Base-by-base conservation (phyloP, 345 rosid species). In the Gossypium sturtianum region DNA sequence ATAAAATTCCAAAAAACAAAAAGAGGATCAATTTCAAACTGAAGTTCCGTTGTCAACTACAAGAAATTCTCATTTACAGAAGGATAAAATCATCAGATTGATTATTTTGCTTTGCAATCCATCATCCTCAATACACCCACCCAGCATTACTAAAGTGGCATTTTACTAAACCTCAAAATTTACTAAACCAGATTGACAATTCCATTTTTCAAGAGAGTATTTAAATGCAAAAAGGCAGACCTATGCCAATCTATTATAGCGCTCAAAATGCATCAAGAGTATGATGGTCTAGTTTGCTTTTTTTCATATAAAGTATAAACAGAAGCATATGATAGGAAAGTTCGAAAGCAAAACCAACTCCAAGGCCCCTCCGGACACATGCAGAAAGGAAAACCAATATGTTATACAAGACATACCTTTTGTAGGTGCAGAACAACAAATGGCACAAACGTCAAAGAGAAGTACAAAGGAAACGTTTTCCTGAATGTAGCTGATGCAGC, bases 361-460 rank as follows among this genome's bases (percentile, higher is more conserved):
- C 22, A 49, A 49, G 43, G 15, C 9, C 54, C 43, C 43, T n/a
- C 69, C 20, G 23, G 43, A 48, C 2, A 67, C 56, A 70, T 43
- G 34, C 8, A 15, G 48, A 59, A 53, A n/a, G 59, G 45, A 41
- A 16, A 61, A 73, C 44, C 54, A 29, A 67, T 44, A 75, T 54
- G 34, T 9, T 12, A 64, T 48, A 59, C 73, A 79, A 77, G 74
- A 75, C 25, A 66, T 89, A 89, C 99, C 92, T 87, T 95, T 76
- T 91, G 99, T 29, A 93, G 83, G 74, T 85, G 97, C 77, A 95
- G 87, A 75, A 95, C 92, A 71, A 95, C 99, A 81, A 84, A 95
- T 73, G 99, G 99, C 70, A 95, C 98, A 74, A 93, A 95, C 16
- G 99, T 95, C 80, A 95, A 68, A 17, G 98, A 93, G 86, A 95